Conservation (phyloP, 225 moss, liverwort and hornwort genomes). For the Marchantia polymorpha region DNA sequence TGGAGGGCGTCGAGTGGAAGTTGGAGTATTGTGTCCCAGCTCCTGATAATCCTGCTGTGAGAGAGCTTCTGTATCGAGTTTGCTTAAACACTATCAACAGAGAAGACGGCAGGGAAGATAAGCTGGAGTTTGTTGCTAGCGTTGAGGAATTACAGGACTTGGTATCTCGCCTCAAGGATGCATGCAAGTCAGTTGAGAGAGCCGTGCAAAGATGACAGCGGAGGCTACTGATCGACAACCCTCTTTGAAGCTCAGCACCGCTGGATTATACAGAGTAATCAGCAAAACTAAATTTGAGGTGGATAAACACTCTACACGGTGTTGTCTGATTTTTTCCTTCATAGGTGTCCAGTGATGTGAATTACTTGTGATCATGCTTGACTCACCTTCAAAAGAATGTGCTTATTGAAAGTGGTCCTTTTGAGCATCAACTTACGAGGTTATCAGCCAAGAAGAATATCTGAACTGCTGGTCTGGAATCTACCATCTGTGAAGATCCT, state of each 20-base stretch:
- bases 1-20: slow-evolving; percentile 64
- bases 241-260: not conserved
- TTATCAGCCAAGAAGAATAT: too few species aligned
- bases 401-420: not conserved
- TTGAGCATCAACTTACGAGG: not conserved
- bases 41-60: slow-evolving; percentile 38
- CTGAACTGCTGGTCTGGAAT: not conserved
- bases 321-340: not conserved
- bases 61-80: slow-evolving; percentile 71
- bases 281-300: not conserved
- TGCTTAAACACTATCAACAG: slow-evolving; percentile 51
- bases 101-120: slow-evolving; percentile 40
- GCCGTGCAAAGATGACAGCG: slow-evolving; percentile 25
- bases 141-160: slow-evolving; percentile 84
- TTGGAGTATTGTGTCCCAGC: slow-evolving; percentile 63
- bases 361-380: not conserved
- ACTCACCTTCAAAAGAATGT: too few species aligned
- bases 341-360: not conserved
- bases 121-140: slow-evolving; percentile 55
- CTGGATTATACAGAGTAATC: not conserved
- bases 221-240: not conserved
- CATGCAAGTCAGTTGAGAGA: slow-evolving; percentile 77
- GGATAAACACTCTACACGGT: not conserved
- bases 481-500: not conserved
- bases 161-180: slow-evolving; percentile 66